Percentiles rank a stretch among this genome's conserved stretches.
phyloP scores from a whole-genome alignment of 768 basidiomycete genomes.

The Paxillus ammoniavirescens region DNA sequence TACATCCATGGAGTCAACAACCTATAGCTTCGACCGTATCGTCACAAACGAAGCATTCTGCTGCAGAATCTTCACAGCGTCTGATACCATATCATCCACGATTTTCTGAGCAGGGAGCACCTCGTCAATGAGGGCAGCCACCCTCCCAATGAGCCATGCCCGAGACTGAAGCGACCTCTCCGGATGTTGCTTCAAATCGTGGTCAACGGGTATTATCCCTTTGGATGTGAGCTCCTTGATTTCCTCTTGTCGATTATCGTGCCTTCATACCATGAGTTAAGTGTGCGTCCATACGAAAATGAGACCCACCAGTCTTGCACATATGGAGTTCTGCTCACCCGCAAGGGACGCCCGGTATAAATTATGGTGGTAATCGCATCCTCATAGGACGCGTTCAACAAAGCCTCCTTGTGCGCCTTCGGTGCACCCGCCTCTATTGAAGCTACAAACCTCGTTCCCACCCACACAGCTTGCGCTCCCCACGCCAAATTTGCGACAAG shows the following conservation, averaged over 20 bases:
- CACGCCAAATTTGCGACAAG: conserved; percentile 85
- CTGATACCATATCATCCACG: conserved; percentile 74
- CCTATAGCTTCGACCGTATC: conserved; percentile 51
- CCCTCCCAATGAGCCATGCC: conserved; percentile 83
- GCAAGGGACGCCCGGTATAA: conserved; percentile 85
- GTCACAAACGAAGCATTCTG: conserved; percentile 38
- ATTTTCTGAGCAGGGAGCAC: conserved; percentile 81
- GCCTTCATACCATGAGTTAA: conserved; percentile 43
- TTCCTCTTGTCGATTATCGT: conserved; percentile 73
- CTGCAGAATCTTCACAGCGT: conserved; percentile 49
- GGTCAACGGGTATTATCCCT: conserved; percentile 76
- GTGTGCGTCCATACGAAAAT: not conserved
- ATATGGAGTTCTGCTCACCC: conserved; percentile 82
- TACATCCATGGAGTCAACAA: not conserved
- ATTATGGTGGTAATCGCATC: conserved; percentile 86
- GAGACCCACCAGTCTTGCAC: conserved; percentile 72
- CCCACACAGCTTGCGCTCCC: conserved; percentile 91
- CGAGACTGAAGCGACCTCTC: conserved; percentile 69
- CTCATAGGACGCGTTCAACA: conserved; percentile 69
- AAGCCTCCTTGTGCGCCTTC: conserved; percentile 78
- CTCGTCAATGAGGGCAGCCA: conserved; percentile 71
- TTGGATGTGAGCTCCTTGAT: conserved; percentile 79
- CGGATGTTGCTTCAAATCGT: conserved; percentile 76
- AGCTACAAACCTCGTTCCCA: conserved; percentile 87
- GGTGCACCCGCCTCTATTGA: conserved; percentile 78